Base-by-base conservation (phyloP, 169 alveolate species). In the Plasmodium gonderi region DNA sequence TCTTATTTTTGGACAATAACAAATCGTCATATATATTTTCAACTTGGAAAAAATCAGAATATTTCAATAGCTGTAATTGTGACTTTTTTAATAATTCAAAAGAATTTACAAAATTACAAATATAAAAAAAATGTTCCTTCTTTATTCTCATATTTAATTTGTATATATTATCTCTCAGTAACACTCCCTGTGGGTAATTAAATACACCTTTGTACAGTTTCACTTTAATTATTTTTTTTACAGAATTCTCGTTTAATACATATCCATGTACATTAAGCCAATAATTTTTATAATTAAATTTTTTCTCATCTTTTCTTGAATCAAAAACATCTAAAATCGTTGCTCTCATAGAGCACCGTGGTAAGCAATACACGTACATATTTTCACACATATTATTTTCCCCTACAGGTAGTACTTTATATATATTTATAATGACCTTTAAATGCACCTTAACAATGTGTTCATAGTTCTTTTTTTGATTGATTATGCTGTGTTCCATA, bases 251-350 rank as follows among this genome's bases (percentile, higher is more conserved):
- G 64, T 83, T 83, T 44, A 83, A 36, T 20, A 72, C 26, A 83
- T 83, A 83, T 3, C 92, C 92, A 72, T 83, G 92, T 83, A 74
- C 77, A 31, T 83, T 72, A 2, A 83, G 40, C 92, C 92, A 83
- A 36, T 83, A 83, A 29, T 69, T 40, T 72, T 72, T 69, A 42
- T 83, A 83, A 23, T 83, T 51, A 76, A 83, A 69, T 20, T 42
- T 83, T 36, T 33, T 33, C 11, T 69, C 20, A 72, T 83, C 77
- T 33, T 11, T 47, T 44, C 38, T 64, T 31, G 77, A 36, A 8
- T 44, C 51, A 0, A 69, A 14, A 29, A 69, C 64, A 69, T 47
- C 42, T 51, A 83, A 72, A 31, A 83, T 49, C 6, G 92, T 83
- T 47, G 83, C 92, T 42, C 77, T 69, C 92, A 83, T 83, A 40